A percentile compares a stretch with the other conserved stretches of the same genome.
phyloP scores from a whole-genome alignment of 2,329 filamentous ascomycete genomes.

The Xylariales sp. region DNA sequence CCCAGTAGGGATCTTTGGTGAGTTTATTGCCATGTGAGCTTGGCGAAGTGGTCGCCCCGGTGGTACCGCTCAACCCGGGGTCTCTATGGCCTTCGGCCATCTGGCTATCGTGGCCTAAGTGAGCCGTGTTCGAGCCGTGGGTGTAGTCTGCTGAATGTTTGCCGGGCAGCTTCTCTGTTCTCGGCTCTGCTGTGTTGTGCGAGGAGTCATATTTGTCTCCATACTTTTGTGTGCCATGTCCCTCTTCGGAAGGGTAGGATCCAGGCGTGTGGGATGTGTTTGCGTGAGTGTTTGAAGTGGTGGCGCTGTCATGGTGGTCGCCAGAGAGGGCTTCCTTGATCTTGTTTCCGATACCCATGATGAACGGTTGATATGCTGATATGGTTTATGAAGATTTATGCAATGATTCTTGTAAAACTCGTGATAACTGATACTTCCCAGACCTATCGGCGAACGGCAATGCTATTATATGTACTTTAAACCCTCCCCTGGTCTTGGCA shows the following conservation, averaged over 20 bases:
- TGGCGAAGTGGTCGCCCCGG: background rate
- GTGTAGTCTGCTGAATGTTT: conserved; percentile 9
- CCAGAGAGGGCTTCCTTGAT: conserved; percentile 19
- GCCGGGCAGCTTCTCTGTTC: conserved; percentile 3
- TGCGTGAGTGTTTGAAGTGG: no score
- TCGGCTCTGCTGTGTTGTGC: background rate
- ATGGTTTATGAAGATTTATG: no score
- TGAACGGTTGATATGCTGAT: conserved; percentile 3
- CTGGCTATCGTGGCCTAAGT: background rate
- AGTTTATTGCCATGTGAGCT: conserved; percentile 10
- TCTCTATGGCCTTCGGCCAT: background rate
- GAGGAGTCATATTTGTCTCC: conserved; percentile 2
- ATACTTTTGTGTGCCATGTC: conserved; percentile 13
- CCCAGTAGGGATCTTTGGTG: conserved; percentile 10
- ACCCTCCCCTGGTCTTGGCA: no score
- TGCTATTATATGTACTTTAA: no score
- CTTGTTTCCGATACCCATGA: conserved; percentile 20
- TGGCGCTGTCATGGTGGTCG: conserved; percentile 14
- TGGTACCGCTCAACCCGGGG: background rate
- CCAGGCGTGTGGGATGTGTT: conserved; percentile 12
- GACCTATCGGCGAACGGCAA: no score
- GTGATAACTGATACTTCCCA: no score
- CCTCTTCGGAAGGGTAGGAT: conserved; percentile 13
- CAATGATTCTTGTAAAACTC: no score
- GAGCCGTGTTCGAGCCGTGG: conserved; percentile 1